These are phyloP conservation scores for Laburnicola sp. DNA, from an alignment of 2,329 filamentous ascomycete species.

Conservation along the genomic window DNA sequence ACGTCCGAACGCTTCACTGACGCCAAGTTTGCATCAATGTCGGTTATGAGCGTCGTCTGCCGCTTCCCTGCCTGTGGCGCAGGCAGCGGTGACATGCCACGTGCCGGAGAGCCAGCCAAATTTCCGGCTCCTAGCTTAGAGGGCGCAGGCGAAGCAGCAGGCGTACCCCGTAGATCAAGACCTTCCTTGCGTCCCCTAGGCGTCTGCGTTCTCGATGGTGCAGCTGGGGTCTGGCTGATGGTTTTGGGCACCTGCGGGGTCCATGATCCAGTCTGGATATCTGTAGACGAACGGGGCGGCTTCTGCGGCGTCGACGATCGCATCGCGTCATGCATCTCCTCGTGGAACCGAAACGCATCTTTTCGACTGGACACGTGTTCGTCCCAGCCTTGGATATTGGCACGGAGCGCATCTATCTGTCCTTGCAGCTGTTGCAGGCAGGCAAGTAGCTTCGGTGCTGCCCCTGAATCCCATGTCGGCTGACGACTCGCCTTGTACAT, in stretches of 20 bases:
- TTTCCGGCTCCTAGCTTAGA: constrained; percentile 33
- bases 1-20: constrained; percentile 35
- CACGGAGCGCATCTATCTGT: constrained; percentile 50
- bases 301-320: constrained; percentile 37
- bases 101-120: constrained; percentile 33
- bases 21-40: constrained; percentile 40
- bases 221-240: constrained; percentile 34
- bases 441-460: constrained; percentile 47
- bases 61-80: constrained; percentile 32
- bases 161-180: constrained; percentile 26
- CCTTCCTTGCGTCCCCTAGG: constrained; percentile 44
- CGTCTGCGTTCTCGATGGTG: constrained; percentile 40
- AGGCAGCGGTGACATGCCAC: constrained; percentile 34
- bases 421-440: constrained; percentile 47
- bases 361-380: constrained; percentile 54
- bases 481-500: constrained; percentile 41
- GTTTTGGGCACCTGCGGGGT: constrained; percentile 44
- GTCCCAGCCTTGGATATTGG: constrained; percentile 52
- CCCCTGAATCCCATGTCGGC: constrained; percentile 42
- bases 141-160: constrained; percentile 31
- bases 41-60: constrained; percentile 39
- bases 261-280: constrained; percentile 36
- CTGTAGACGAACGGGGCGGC: constrained; percentile 28
- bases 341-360: constrained; percentile 53
- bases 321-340: constrained; percentile 49